Evolutionary conservation across 2,329 filamentous ascomycete genomes (phyloP), one percentile per base, ranked within the genome.

Genomic region (Hypoxylon sp.): DNA sequence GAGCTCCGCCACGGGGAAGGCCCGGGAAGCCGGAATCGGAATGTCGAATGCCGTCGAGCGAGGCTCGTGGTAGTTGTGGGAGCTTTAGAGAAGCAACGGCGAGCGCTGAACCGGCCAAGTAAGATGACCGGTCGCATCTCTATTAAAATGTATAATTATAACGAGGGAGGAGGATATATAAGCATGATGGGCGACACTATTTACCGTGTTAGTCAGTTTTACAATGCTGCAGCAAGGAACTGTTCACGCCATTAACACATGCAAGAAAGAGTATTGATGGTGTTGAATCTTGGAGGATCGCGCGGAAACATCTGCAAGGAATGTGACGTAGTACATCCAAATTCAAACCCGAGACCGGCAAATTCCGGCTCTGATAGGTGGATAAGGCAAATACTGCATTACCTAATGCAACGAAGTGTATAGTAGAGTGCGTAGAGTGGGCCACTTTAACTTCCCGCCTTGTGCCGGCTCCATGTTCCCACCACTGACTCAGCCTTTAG

Each of bases 41-140:
- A 71, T 7, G 70, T 72, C 23, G 73, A 73, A 45, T 70, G 69
- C 50, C 67, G 72, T 62, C 70, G 71, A 21, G 14, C 50, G 36
- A 66, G 36, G 17, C 51, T 73, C 6, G 65, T 21, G 21, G 62
- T 7, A 48, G 68, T 69, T 53, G 65, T 69, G 14, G 65, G 38
- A 49, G 60, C 32, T 61, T 45, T 72, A 60, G 51, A 71, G 69
- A 65, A 67, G 70, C 67, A 75, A 75, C 55, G 77, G 77, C 77
- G 84, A 73, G 80, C 76, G 77, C 80, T 84, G 68, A 81, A 76
- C 73, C 83, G 82, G 79, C 82, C 78, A 45, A 83, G 69, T 62
- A 79, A 71, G 72, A 82, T 78, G 71, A 77, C 79, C 75, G 79
- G 74, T 75, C 81, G 84, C 84, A 87, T 86, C 69, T 79, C 80